Percentiles rank a stretch among this genome's conserved stretches.
These are phyloP conservation scores for Didymella glomerata DNA, from an alignment of 2,329 filamentous ascomycete genomes.

Conservation along the genomic window DNA sequence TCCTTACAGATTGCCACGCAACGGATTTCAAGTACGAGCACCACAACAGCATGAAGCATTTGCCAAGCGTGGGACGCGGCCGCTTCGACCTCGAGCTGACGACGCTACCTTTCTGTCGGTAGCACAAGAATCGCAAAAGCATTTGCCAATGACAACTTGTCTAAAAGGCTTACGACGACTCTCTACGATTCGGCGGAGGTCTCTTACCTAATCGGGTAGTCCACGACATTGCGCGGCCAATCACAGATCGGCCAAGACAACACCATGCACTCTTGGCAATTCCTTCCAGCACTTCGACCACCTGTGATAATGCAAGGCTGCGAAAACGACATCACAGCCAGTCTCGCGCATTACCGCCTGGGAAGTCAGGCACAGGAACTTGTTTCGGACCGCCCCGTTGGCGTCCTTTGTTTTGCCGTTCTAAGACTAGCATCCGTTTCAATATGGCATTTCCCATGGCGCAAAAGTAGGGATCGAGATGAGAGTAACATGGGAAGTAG, in stretches of 20 bases:
- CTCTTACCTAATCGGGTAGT: constrained; percentile 6
- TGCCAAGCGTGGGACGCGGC: not conserved
- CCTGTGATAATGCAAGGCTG: constrained; percentile 8
- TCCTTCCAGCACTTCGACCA: constrained; percentile 11
- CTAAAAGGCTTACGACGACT: constrained; percentile 20
- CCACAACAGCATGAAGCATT: constrained; percentile 6
- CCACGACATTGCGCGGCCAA: constrained; percentile 2
- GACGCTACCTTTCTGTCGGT: constrained; percentile 7
- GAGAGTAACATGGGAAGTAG: not conserved
- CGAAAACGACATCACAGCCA: not conserved
- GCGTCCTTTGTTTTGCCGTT: constrained; percentile 1
- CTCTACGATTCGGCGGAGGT: constrained; percentile 4
- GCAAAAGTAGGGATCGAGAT: constrained; percentile 1
- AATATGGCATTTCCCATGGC: constrained; percentile 2
- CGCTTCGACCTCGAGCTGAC: constrained; percentile 5
- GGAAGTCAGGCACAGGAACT: constrained; percentile 4
- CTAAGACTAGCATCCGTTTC: constrained; percentile 4
- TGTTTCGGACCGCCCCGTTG: constrained; percentile 17
- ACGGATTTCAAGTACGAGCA: not conserved
- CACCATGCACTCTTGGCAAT: constrained; percentile 15
- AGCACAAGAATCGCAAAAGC: constrained; percentile 5
- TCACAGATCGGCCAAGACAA: constrained; percentile 15
- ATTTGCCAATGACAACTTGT: constrained; percentile 16
- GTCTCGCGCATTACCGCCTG: constrained; percentile 3
- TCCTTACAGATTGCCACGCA: not conserved